A percentile compares a stretch with the other conserved stretches of the same genome.
These are phyloP conservation scores for Mycena galericulata DNA, from an alignment of 768 basidiomycete genomes.

Conservation along the genomic window DNA sequence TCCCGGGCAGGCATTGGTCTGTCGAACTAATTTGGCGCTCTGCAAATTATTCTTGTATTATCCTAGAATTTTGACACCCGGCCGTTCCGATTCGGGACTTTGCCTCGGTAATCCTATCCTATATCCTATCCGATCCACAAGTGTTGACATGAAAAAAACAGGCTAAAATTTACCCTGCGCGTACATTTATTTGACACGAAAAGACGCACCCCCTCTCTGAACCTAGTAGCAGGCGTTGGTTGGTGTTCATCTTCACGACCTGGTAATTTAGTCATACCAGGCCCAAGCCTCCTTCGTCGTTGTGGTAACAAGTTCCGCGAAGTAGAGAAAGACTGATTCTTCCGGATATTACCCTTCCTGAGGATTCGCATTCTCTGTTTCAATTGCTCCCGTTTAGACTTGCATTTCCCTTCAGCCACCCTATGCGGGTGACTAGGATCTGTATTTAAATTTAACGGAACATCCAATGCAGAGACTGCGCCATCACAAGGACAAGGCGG, in stretches of 20 bases:
- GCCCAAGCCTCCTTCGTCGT: not conserved
- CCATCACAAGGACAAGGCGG: conserved; percentile 43
- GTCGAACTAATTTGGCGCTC: not conserved
- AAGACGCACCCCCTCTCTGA: not conserved
- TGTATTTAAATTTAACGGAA: not conserved
- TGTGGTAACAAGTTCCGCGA: conserved; percentile 14
- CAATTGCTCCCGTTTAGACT: conserved; percentile 9
- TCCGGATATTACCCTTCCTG: no score
- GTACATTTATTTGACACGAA: not conserved
- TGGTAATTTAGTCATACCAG: conserved; percentile 1
- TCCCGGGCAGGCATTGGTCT: no score
- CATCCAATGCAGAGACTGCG: conserved; percentile 31
- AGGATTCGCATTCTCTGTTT: not conserved
- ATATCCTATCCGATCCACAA: no score
- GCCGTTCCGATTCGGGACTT: no score
- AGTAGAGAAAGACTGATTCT: no score
- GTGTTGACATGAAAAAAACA: not conserved
- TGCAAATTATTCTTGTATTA: conserved; percentile 13
- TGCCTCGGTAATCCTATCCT: no score
- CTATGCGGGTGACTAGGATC: not conserved
- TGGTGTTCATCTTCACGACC: conserved; percentile 18
- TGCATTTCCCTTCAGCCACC: not conserved
- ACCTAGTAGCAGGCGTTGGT: conserved; percentile 1
- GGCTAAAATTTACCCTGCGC: no score
- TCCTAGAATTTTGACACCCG: no score